Conservation (phyloP, 495 filamentous ascomycete species). For the Penicillium angulare region DNA sequence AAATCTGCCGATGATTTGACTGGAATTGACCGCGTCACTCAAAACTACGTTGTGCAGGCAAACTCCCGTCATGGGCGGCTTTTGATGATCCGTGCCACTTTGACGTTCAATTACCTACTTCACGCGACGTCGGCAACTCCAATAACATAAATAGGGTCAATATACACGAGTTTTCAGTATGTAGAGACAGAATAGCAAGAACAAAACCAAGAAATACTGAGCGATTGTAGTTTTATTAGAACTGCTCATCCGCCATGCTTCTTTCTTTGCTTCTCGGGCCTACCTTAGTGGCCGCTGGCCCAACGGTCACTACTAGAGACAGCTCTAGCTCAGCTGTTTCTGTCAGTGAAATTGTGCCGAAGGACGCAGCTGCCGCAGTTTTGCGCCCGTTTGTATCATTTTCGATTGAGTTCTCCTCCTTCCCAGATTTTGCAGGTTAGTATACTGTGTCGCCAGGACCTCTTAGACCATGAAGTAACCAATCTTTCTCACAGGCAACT, state of each 20-base stretch:
- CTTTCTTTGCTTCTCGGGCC: conserved; percentile 8
- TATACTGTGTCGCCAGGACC: not conserved
- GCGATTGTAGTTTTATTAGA: no score
- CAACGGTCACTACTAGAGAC: conserved; percentile 2
- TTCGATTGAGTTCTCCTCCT: conserved; percentile 29
- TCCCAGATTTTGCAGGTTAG: conserved; percentile 28
- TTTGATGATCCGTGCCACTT: conserved; percentile 6
- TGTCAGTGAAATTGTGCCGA: conserved; percentile 11
- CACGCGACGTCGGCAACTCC: not conserved
- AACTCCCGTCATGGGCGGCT: conserved; percentile 3
- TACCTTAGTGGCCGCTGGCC: conserved; percentile 9
- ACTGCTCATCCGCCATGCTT: conserved; percentile 7
- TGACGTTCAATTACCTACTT: conserved; percentile 2
- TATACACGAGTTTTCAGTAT: no score
- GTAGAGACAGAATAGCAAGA: not conserved
- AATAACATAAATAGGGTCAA: no score
- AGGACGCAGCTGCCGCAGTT: conserved; percentile 14
- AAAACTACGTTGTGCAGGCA: not conserved
- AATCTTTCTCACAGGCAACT: conserved; percentile 13
- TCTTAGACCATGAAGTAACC: not conserved
- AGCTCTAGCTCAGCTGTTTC: conserved; percentile 6
- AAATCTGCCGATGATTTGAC: not conserved
- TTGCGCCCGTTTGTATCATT: conserved; percentile 27
- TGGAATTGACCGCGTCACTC: conserved; percentile 5
- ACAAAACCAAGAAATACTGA: no score